Percentiles rank a stretch among this genome's conserved stretches.
These are phyloP conservation scores for Fraxinus platypoda DNA, from an alignment of 305 asterid genomes.

Conservation along the genomic window DNA sequence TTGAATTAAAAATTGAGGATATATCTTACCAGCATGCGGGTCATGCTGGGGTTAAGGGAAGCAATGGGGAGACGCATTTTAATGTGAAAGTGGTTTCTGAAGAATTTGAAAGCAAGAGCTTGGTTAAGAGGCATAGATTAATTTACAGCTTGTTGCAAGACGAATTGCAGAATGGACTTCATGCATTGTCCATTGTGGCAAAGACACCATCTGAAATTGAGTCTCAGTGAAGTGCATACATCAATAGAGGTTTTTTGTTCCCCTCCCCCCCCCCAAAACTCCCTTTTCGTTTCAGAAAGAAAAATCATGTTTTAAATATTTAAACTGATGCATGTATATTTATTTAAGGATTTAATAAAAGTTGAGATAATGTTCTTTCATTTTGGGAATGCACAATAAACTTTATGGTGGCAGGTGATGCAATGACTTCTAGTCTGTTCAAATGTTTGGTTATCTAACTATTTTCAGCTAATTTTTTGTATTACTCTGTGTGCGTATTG, in stretches of 20 bases:
- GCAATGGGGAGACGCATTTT: conserved; percentile 76
- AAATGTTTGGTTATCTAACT: conserved; percentile 4
- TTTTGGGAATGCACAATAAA: not conserved
- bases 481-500: conserved; percentile 12
- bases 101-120: conserved; percentile 70
- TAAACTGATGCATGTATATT: conserved; percentile 2
- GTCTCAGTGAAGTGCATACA: conserved; percentile 25
- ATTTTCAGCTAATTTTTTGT: conserved; percentile 8
- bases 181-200: conserved; percentile 73
- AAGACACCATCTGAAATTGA: conserved; percentile 71
- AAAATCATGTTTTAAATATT: conserved; percentile 13
- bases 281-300: conserved; percentile 12
- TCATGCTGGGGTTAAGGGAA: conserved; percentile 64
- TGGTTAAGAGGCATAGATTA: conserved; percentile 81
- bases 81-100: conserved; percentile 61
- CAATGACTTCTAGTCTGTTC: not conserved
- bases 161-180: conserved; percentile 76
- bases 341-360: conserved; percentile 15
- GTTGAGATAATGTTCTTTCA: not conserved
- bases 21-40: conserved; percentile 83
- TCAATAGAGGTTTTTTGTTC: conserved; percentile 26
- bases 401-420: conserved; percentile 11
- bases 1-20: conserved; percentile 60
- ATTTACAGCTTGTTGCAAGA: conserved; percentile 62
- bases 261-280: no score